Evolutionary conservation across 2,329 filamentous ascomycete species (phyloP).

Genomic region (Ascomycota sp.): DNA sequence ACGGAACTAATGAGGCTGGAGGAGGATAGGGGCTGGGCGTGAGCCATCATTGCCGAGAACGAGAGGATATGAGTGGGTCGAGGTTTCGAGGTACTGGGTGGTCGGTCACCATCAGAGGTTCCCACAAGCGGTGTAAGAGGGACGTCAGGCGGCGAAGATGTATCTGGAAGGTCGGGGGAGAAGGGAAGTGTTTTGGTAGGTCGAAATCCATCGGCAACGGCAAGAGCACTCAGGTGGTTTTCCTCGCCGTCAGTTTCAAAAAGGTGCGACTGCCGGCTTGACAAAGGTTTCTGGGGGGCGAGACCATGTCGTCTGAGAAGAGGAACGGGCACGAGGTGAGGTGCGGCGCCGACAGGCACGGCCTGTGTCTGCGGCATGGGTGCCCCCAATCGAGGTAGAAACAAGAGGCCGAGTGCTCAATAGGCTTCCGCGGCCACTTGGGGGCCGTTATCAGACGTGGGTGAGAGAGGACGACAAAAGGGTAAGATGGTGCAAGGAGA

Average conservation of each 20-base stretch:
- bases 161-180: conserved; percentile 2
- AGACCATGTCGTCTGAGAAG: conserved; percentile 16
- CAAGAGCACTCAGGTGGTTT: conserved; percentile 27
- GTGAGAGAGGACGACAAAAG: no score
- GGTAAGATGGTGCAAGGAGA: no score
- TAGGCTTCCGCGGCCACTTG: no score
- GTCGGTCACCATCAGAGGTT: conserved; percentile 13
- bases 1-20: conserved; percentile 7
- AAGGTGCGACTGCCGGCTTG: conserved; percentile 20
- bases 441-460: no score
- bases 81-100: conserved; percentile 37
- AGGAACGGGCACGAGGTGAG: conserved; percentile 14
- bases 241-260: conserved; percentile 18
- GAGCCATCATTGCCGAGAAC: conserved; percentile 30
- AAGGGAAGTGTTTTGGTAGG: conserved; percentile 2
- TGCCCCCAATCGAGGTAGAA: no score
- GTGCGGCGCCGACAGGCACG: no score
- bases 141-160: conserved; percentile 3
- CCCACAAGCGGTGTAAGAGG: conserved; percentile 6
- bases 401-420: no score
- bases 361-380: no score
- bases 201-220: conserved; percentile 25
- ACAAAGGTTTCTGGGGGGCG: conserved; percentile 21
- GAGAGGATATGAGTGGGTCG: conserved; percentile 24
- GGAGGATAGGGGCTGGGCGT: conserved; percentile 5